phyloP scores from a whole-genome alignment of 371 early-diverging fungal genomes.

The Sporodiniella umbellata region DNA sequence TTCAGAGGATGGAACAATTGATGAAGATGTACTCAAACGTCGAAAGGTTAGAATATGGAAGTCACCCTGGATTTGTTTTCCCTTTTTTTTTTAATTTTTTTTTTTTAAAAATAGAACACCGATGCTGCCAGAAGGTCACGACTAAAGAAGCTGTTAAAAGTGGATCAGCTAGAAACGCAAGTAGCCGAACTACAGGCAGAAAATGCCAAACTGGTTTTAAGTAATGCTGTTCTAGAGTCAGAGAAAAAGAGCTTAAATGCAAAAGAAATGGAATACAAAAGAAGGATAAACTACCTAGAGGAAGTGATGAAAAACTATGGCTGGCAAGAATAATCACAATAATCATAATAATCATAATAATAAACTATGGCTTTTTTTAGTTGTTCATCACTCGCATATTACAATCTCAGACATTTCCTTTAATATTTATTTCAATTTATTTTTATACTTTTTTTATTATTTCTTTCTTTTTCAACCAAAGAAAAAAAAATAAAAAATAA shows the following conservation, averaged over 20 bases:
- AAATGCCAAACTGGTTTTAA: slow-evolving; percentile 62
- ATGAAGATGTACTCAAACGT: slow-evolving; percentile 41
- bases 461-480: not conserved
- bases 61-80: not conserved
- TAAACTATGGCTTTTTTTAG: not conserved
- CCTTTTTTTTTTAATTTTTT: not conserved
- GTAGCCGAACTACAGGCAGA: slow-evolving; percentile 76
- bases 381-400: not conserved
- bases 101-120: slow-evolving; percentile 64
- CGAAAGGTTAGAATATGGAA: slow-evolving; percentile 22
- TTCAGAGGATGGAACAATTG: slow-evolving; percentile 39
- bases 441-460: slow-evolving; percentile 4
- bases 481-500: too few species aligned
- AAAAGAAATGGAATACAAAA: slow-evolving; percentile 66
- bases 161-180: slow-evolving; percentile 77
- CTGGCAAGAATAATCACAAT: not conserved
- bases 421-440: not conserved
- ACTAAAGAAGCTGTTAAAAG: slow-evolving; percentile 76
- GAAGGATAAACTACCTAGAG: slow-evolving; percentile 67
- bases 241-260: slow-evolving; percentile 58
- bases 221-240: slow-evolving; percentile 71
- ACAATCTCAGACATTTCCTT: not conserved
- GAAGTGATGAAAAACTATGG: slow-evolving; percentile 20
- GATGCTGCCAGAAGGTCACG: slow-evolving; percentile 93
- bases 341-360: too few species aligned